These are phyloP conservation scores for Protomyces macrosporus DNA, from an alignment of 1,139 yeast genomes.

Conservation along the genomic window DNA sequence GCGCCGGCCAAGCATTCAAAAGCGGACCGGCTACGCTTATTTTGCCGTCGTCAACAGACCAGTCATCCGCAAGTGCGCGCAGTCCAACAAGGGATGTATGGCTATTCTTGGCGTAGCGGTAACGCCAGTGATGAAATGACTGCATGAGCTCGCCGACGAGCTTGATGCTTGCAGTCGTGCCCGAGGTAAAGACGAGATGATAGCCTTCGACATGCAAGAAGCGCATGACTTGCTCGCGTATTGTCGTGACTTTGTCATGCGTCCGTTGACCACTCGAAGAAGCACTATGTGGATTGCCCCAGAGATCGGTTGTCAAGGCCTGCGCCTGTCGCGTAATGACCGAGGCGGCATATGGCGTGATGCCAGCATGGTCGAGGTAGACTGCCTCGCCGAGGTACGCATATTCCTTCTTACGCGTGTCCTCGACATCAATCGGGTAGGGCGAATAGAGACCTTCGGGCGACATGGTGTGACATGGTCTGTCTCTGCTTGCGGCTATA, in stretches of 20 bases:
- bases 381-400: constrained; percentile 2
- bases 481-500: background rate
- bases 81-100: constrained; percentile 46
- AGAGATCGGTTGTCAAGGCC: constrained; percentile 34
- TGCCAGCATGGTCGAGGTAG: constrained; percentile 45
- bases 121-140: constrained; percentile 30
- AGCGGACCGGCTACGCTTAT: background rate
- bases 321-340: constrained; percentile 35
- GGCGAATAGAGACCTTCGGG: background rate
- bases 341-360: constrained; percentile 39
- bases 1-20: constrained; percentile 43
- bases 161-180: constrained; percentile 43
- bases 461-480: background rate
- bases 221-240: constrained; percentile 36
- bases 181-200: constrained; percentile 43
- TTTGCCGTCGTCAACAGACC: background rate
- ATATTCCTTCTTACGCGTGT: background rate
- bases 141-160: constrained; percentile 39
- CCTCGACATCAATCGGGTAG: background rate
- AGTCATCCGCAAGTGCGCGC: constrained; percentile 36
- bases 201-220: constrained; percentile 40
- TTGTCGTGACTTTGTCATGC: constrained; percentile 34
- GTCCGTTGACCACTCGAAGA: constrained; percentile 38
- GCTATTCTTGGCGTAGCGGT: constrained; percentile 38
- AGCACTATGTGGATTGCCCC: constrained; percentile 45